Conservation (phyloP, 2,329 filamentous ascomycete species). For the Aureobasidium sp. region DNA sequence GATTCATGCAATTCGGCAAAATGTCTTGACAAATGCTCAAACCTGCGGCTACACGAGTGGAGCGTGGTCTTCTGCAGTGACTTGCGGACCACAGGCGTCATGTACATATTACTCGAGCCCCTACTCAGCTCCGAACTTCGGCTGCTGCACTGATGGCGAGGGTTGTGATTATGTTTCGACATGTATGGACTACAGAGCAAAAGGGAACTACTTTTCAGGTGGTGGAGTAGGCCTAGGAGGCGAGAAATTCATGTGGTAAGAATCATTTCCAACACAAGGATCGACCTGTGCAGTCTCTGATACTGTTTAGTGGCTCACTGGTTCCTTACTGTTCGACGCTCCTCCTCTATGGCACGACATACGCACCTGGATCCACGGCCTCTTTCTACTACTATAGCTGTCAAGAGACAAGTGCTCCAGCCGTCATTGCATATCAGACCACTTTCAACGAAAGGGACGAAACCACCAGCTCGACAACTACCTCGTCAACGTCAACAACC, state of each 20-base stretch:
- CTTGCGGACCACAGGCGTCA: not conserved
- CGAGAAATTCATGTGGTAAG: not conserved
- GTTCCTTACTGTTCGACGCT: conserved; percentile 5
- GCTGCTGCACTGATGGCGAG: conserved; percentile 1
- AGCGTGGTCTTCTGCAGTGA: conserved; percentile 9
- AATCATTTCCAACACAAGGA: not conserved
- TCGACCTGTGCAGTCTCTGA: not conserved
- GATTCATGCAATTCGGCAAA: not conserved
- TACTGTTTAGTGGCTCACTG: not conserved
- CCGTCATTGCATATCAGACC: not conserved
- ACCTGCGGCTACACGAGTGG: conserved; percentile 12
- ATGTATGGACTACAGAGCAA: conserved; percentile 4
- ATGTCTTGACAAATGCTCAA: conserved; percentile 1
- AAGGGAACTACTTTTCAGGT: not conserved
- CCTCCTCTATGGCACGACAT: conserved; percentile 3
- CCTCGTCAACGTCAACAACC: not conserved
- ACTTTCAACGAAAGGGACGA: not conserved
- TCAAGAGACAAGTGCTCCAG: not conserved
- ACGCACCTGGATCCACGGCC: not conserved
- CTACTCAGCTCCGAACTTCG: conserved; percentile 9
- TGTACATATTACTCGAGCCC: conserved; percentile 8
- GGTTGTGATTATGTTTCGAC: conserved; percentile 11
- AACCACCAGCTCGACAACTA: not conserved
- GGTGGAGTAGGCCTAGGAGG: not conserved
- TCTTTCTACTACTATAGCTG: conserved; percentile 9